Evolutionary conservation across 2,329 filamentous ascomycete species (phyloP), one percentile per base, ranked within the genome.

Genomic region (Clathrospora elynae): DNA sequence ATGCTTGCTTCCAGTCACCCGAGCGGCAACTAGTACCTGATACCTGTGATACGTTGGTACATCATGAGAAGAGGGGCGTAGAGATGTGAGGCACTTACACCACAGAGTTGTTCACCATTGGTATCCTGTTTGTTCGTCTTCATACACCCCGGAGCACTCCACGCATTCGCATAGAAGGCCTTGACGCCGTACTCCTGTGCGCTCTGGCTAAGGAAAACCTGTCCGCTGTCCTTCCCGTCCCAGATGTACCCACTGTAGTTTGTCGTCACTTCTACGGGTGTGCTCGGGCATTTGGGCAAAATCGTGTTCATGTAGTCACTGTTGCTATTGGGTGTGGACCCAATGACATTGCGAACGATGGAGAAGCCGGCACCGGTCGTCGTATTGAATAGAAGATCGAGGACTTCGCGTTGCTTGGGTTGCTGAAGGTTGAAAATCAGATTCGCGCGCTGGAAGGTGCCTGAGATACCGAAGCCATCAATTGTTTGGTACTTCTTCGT

Each of bases 191-290:
- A 73, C 17, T 53, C 50, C 16, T 66, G 57, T 3, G 78, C 78
- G 57, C 78, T 68, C 60, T 81, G 70, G 6, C 74, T 73, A 25
- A 82, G 67, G 62, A 71, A 80, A 10, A 82, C 61, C 64, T 82
- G 79, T 5, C 76, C 75, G 14, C 46, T 50, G 22, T 64, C 61
- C 25, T 64, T 62, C 1, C 59, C 58, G 39, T 63, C 59, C 61
- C 61, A 64, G 12, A 50, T 49, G 39, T 64, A 64, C 3, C 37
- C 38, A 12, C 26, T 34, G 25, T 46, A 50, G 16, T 46, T 30
- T 1, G 35, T 18, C 6, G 41, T 49, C 7, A 49, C 41, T 24
- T 49, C 46, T 1, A 54, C 43, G 1, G 61, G 59, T 5, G 48
- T 54, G 9, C 36, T 42, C 3, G 62, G 62, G 26, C 55, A 62